Evolutionary conservation across 1,139 yeast genomes (phyloP).

Genomic region (Yamadazyma trypodendri): DNA sequence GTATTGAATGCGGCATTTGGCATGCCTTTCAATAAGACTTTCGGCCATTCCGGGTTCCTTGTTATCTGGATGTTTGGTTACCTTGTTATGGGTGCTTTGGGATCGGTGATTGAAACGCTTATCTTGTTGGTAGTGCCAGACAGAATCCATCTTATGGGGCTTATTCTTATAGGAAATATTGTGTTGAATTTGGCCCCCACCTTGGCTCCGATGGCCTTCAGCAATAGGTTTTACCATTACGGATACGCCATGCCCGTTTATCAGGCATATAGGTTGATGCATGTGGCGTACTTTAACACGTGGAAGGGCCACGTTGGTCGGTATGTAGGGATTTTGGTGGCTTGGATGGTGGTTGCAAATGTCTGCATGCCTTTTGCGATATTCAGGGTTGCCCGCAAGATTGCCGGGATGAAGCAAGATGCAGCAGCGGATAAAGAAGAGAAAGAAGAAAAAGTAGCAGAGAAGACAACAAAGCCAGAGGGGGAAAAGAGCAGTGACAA

Average conservation of each 20-base stretch:
- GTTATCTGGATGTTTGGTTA: slow-evolving; percentile 48
- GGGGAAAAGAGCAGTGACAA: background rate
- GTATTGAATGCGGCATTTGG: slow-evolving; percentile 46
- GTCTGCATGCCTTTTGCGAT: slow-evolving; percentile 40
- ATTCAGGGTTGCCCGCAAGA: slow-evolving; percentile 11
- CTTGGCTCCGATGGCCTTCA: slow-evolving; percentile 44
- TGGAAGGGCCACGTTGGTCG: slow-evolving; percentile 48
- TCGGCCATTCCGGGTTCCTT: slow-evolving; percentile 50
- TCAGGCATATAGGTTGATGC: slow-evolving; percentile 46
- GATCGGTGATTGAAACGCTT: slow-evolving; percentile 48
- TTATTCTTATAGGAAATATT: slow-evolving; percentile 45
- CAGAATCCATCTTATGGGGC: slow-evolving; percentile 46
- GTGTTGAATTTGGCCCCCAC: slow-evolving; percentile 44
- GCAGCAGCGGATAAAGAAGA: background rate
- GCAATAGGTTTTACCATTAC: slow-evolving; percentile 46
- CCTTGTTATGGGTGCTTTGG: slow-evolving; percentile 49
- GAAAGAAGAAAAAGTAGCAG: background rate
- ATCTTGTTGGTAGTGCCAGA: slow-evolving; percentile 36
- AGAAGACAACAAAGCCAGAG: background rate
- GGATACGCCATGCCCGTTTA: slow-evolving; percentile 55
- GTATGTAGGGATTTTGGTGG: slow-evolving; percentile 44
- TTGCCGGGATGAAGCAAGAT: slow-evolving; percentile 2
- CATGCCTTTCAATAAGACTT: slow-evolving; percentile 26
- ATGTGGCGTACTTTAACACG: slow-evolving; percentile 43
- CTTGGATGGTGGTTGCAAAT: slow-evolving; percentile 46